These are phyloP conservation scores for Claviceps cyperi DNA, from an alignment of 2,329 filamentous ascomycete genomes.

Conservation along the genomic window DNA sequence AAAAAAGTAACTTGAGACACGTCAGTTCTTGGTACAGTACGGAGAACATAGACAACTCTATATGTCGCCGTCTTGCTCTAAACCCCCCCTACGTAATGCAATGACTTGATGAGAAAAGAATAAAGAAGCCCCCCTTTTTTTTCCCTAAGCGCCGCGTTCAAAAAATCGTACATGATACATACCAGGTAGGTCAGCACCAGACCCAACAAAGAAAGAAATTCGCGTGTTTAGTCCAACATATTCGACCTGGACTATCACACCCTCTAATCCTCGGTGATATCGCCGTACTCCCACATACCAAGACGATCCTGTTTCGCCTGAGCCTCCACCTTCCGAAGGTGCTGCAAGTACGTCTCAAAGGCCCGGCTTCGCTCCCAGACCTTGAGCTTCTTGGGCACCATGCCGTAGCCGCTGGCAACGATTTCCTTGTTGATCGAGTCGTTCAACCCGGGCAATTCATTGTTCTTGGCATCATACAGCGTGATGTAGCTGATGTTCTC, in stretches of 20 bases:
- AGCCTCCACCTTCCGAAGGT: constrained; percentile 57
- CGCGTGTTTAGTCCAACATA: too few relatives aligned
- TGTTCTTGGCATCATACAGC: constrained; percentile 62
- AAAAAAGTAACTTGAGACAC: background rate
- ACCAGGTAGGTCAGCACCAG: background rate
- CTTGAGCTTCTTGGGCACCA: constrained; percentile 87
- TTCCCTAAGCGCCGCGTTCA: background rate
- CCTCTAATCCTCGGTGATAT: constrained; percentile 75
- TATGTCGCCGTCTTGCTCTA: background rate
- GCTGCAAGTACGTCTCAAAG: constrained; percentile 55
- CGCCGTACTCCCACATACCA: constrained; percentile 98
- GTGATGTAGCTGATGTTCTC: constrained; percentile 79
- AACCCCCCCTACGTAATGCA: background rate
- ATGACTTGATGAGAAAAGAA: background rate
- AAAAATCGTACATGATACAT: background rate
- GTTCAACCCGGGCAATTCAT: constrained; percentile 39
- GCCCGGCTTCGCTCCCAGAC: constrained; percentile 66
- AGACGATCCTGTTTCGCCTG: constrained; percentile 66
- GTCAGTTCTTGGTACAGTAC: background rate
- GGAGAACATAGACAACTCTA: background rate
- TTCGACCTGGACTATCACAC: background rate
- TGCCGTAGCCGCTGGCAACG: constrained; percentile 67
- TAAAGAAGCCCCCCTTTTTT: background rate
- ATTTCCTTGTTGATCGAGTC: constrained; percentile 86
- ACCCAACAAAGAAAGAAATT: background rate